These are phyloP conservation scores for Saccharomycopsis malanga DNA, from an alignment of 805 yeast genomes.

Conservation along the genomic window DNA sequence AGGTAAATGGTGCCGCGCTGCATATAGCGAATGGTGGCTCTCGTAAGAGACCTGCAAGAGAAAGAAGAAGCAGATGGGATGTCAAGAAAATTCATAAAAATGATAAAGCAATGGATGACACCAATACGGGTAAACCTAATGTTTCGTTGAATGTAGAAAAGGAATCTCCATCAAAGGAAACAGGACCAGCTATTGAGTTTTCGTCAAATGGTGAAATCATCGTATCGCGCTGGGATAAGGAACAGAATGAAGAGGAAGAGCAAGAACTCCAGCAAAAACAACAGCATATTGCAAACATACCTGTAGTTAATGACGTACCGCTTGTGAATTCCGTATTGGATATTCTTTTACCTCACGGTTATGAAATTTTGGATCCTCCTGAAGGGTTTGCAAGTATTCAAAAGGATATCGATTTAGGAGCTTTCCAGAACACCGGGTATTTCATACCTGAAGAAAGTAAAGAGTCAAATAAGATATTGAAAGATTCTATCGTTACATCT, in stretches of 20 bases:
- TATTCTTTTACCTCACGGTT: slow-evolving; percentile 15
- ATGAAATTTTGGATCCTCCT: slow-evolving; percentile 18
- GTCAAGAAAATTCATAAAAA: slow-evolving; percentile 1
- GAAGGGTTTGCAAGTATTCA: slow-evolving; percentile 9
- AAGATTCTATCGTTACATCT: slow-evolving; percentile 40
- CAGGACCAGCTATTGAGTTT: background rate
- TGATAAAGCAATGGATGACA: background rate
- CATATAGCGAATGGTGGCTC: background rate
- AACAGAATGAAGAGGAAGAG: slow-evolving; percentile 5
- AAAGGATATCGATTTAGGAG: background rate
- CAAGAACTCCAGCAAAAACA: background rate
- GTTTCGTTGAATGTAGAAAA: background rate
- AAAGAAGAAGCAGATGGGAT: slow-evolving; percentile 19
- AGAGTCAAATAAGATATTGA: slow-evolving; percentile 26
- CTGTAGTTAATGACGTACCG: slow-evolving; percentile 16
- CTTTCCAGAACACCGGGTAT: slow-evolving; percentile 29
- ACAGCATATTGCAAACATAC: slow-evolving; percentile 2
- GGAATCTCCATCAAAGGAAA: background rate
- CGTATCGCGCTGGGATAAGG: slow-evolving; percentile 8
- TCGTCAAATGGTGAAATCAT: background rate
- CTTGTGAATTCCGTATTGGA: slow-evolving; percentile 14
- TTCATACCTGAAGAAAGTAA: slow-evolving; percentile 46
- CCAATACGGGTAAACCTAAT: background rate
- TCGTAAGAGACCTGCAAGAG: slow-evolving; percentile 2
- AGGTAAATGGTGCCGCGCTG: no score